These are phyloP conservation scores for Tulasnella sp. DNA, from an alignment of 768 basidiomycete genomes.

Conservation along the genomic window DNA sequence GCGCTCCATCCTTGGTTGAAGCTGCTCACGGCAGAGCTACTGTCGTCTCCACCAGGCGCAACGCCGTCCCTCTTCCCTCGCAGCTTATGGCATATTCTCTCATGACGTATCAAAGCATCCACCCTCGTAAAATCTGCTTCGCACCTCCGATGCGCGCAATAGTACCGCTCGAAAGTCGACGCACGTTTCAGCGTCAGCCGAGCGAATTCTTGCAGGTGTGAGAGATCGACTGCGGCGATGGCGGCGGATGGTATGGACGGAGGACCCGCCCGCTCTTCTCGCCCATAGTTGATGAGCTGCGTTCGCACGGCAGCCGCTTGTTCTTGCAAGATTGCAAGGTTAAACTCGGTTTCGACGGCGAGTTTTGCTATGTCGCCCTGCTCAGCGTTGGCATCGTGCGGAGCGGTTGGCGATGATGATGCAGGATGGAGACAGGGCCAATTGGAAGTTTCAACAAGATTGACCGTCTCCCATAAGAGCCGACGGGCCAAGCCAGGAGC, in stretches of 20 bases:
- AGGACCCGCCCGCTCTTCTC: background rate
- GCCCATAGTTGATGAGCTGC: background rate
- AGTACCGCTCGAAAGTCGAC: conserved; percentile 5
- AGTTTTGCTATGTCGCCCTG: background rate
- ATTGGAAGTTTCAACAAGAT: conserved; percentile 3
- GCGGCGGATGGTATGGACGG: background rate
- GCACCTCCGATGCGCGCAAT: conserved; percentile 4
- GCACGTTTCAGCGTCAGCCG: conserved; percentile 5
- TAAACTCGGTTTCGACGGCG: conserved; percentile 1
- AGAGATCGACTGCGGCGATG: background rate
- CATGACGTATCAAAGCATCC: conserved; percentile 6
- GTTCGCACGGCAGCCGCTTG: conserved; percentile 1
- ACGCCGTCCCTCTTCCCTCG: no score
- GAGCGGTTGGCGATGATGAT: background rate
- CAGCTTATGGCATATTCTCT: conserved; percentile 6
- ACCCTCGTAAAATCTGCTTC: conserved; percentile 9
- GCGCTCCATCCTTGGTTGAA: no score
- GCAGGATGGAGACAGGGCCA: background rate
- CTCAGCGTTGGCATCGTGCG: background rate
- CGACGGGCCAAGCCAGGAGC: conserved; percentile 3
- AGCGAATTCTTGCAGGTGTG: background rate
- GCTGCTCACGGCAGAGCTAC: no score
- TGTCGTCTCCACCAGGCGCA: no score
- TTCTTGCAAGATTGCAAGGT: background rate
- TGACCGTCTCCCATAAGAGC: conserved; percentile 9